phyloP scores from a whole-genome alignment of 305 asterid genomes.

The Fraxinus xanthoxyloides region DNA sequence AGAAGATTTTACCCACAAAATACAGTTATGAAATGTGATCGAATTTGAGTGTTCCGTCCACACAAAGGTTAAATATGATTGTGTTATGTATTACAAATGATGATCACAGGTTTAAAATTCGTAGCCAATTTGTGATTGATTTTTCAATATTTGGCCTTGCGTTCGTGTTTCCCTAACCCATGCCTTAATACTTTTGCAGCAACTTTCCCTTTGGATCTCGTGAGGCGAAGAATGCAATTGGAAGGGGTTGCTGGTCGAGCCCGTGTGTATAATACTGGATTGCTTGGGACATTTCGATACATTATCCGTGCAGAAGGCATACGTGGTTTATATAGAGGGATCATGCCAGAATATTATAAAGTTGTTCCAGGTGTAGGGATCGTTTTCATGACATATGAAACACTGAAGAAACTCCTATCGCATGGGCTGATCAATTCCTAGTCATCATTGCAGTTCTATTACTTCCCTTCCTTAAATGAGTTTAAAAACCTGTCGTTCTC shows the following conservation, averaged over 20 bases:
- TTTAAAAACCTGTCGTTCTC: slow-evolving; percentile 9
- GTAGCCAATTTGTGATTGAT: not conserved
- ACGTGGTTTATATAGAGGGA: slow-evolving; percentile 86
- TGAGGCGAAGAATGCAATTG: slow-evolving; percentile 94
- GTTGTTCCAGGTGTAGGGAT: slow-evolving; percentile 96
- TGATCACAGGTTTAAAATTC: not conserved
- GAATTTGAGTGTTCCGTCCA: not conserved
- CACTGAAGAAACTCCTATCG: slow-evolving; percentile 78
- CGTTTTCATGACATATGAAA: slow-evolving; percentile 95
- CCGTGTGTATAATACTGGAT: slow-evolving; percentile 76
- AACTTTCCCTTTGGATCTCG: slow-evolving; percentile 95
- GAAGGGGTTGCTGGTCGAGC: slow-evolving; percentile 95
- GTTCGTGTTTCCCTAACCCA: not conserved
- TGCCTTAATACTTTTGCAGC: slow-evolving; percentile 40
- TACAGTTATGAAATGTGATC: not conserved
- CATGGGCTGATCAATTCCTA: slow-evolving; percentile 43
- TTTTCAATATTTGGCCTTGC: not conserved
- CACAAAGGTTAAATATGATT: not conserved
- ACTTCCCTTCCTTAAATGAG: not conserved
- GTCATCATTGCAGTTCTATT: not conserved
- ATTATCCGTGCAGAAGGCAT: slow-evolving; percentile 74
- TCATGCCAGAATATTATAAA: slow-evolving; percentile 93
- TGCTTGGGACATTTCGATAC: slow-evolving; percentile 67
- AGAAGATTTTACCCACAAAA: not conserved
- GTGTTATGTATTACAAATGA: not conserved